Evolutionary conservation across 2,329 filamentous ascomycete species (phyloP).

Genomic region (Hymenoscyphus fructigenus): DNA sequence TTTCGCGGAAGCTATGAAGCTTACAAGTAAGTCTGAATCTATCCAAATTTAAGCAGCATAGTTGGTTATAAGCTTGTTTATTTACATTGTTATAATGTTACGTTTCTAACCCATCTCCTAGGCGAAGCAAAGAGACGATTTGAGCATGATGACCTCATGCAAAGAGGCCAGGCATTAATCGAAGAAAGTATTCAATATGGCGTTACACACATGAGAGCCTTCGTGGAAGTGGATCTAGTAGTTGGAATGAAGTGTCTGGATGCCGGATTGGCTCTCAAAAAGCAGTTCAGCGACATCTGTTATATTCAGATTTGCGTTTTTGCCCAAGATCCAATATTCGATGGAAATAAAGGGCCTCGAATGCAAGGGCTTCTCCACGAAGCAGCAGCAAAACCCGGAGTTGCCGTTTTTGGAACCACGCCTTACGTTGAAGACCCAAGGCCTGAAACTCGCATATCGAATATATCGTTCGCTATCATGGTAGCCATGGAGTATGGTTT

Average conservation of each 20-base stretch:
- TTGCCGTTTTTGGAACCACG: constrained; percentile 65
- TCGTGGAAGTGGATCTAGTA: constrained; percentile 67
- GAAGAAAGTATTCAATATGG: constrained; percentile 63
- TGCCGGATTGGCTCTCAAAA: constrained; percentile 56
- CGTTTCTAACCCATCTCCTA: constrained; percentile 21
- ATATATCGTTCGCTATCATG: constrained; percentile 63
- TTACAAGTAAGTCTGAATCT: constrained; percentile 43
- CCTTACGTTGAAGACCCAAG: constrained; percentile 63
- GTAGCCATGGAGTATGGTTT: constrained; percentile 50
- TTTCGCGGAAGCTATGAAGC: constrained; percentile 63
- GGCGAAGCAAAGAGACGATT: constrained; percentile 61
- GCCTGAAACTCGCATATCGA: constrained; percentile 46
- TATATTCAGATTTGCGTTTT: constrained; percentile 68
- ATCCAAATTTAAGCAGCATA: constrained; percentile 9
- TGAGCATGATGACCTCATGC: constrained; percentile 59
- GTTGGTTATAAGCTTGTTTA: constrained; percentile 5
- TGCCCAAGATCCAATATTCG: constrained; percentile 68
- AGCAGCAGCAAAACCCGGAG: constrained; percentile 44
- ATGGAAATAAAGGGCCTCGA: constrained; percentile 48
- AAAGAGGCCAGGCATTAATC: constrained; percentile 63
- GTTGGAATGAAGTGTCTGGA: constrained; percentile 58
- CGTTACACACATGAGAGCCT: constrained; percentile 68
- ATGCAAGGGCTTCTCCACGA: constrained; percentile 52
- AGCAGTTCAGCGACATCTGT: constrained; percentile 51
- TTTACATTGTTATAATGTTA: too few relatives aligned